Base-by-base conservation (phyloP, 2,329 filamentous ascomycete species). In the Knufia fluminis region DNA sequence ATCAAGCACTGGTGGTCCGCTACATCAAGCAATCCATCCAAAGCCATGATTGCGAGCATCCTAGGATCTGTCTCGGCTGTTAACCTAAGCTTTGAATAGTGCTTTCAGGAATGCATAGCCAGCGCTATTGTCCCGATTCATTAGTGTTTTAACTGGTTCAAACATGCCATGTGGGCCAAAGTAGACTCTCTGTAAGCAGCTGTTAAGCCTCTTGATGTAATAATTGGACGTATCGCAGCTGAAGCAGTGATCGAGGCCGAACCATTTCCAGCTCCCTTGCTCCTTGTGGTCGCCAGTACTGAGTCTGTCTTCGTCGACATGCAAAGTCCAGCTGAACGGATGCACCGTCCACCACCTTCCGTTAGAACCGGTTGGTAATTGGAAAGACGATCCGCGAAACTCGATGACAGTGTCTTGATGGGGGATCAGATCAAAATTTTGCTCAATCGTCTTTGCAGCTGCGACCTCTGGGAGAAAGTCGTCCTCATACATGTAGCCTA, bases 231-330 rank as follows among this genome's bases (percentile, higher is more conserved):
- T 64, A 26, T 33, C 46, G 7, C 57, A 52, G 16, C 43, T 40
- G 3, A 58, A 48, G 8, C 82, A 67, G 2, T 68, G 60, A 1
- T 71, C 60, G 0, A 79, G 78, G 45, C 77, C 68, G 54, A 76
- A 74, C 76, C 80, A 83, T 22, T 68, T 65, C 66, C 73, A 81
- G 0, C 62, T 68, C 2, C 78, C 72, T 56, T 84, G 79, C 61
- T 85, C 81, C 76, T 77, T 80, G 60, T 84, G n/a, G n/a, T n/a
- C n/a, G n/a, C n/a, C 76, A 23, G 78, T 71, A 2, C 70, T 63
- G 60, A 77, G 53, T 17, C 48, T 51, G 23, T 48, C 45, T 22
- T 57, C 42, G 23, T 56, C 49, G 24, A 41, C 46, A 16, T 53
- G 38, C 1, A 55, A 44, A 16, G 47, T 52, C 48, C 54, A 85